Conservation (phyloP, 2,329 filamentous ascomycete species). For the Chaetomiaceae sp. region DNA sequence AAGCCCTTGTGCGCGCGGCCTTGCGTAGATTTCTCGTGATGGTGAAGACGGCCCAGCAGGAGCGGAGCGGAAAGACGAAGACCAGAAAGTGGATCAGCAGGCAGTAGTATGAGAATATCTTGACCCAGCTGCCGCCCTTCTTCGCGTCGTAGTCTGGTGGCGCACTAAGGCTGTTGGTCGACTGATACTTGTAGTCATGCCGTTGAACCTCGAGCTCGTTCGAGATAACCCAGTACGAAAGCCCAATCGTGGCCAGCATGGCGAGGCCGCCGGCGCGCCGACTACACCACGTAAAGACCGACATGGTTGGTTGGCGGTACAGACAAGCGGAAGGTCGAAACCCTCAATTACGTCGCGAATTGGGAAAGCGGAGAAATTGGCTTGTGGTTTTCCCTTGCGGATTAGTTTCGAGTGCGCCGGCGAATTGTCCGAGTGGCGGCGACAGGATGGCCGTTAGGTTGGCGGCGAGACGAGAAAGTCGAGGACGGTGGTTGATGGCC, state of each 20-base stretch:
- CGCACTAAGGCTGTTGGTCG: constrained; percentile 37
- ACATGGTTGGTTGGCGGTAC: constrained; percentile 40
- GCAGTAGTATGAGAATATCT: constrained; percentile 60
- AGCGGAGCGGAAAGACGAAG: constrained; percentile 58
- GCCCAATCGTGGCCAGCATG: constrained; percentile 45
- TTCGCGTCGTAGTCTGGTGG: constrained; percentile 31
- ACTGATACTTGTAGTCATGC: constrained; percentile 42
- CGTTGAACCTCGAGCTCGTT: constrained; percentile 43
- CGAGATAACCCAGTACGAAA: constrained; percentile 54
- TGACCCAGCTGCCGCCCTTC: constrained; percentile 48
- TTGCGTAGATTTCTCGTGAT: constrained; percentile 50
- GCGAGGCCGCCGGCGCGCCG: constrained; percentile 52
- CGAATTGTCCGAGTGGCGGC: constrained; percentile 14
- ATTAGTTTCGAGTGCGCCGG: background rate
- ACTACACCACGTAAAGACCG: constrained; percentile 51
- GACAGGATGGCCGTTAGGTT: constrained; percentile 6
- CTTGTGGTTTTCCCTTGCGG: background rate
- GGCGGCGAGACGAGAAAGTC: constrained; percentile 1
- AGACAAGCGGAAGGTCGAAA: background rate
- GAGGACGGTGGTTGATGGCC: constrained; percentile 4
- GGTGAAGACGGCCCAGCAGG: constrained; percentile 57
- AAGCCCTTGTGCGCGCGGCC: constrained; percentile 41
- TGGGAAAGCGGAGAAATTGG: background rate
- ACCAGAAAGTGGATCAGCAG: constrained; percentile 62
- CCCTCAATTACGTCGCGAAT: background rate